These are phyloP conservation scores for Hysterangium stoloniferum DNA, from an alignment of 768 basidiomycete species.

Conservation along the genomic window DNA sequence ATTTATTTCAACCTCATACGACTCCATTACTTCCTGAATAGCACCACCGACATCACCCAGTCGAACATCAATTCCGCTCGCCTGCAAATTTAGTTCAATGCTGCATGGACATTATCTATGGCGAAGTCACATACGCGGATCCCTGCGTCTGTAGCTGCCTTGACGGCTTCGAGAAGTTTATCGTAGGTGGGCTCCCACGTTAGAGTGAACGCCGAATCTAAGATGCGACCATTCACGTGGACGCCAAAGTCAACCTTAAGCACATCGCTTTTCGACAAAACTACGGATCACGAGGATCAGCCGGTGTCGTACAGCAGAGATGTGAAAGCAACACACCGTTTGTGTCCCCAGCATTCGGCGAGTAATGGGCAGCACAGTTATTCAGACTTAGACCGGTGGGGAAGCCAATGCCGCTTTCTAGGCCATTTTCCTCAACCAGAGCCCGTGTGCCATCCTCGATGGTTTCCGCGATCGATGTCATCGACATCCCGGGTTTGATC, in stretches of 20 bases:
- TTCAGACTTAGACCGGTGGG: constrained; percentile 94
- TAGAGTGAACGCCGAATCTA: constrained; percentile 94
- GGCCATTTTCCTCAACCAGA: constrained; percentile 83
- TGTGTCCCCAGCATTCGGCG: constrained; percentile 90
- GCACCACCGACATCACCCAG: constrained; percentile 86
- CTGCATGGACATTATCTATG: background rate
- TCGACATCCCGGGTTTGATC: constrained; percentile 88
- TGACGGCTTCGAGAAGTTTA: constrained; percentile 81
- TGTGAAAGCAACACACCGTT: too few relatives aligned
- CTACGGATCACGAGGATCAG: constrained; percentile 36
- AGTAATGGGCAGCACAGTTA: constrained; percentile 93
- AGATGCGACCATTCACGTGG: constrained; percentile 91
- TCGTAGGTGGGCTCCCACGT: constrained; percentile 86
- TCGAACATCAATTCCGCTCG: constrained; percentile 93
- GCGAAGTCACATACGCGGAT: constrained; percentile 55
- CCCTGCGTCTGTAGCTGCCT: constrained; percentile 91
- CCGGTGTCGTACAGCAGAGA: too few relatives aligned
- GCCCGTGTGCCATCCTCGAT: constrained; percentile 91
- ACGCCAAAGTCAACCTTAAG: constrained; percentile 98
- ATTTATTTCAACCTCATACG: constrained; percentile 91
- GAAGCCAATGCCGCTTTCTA: constrained; percentile 87
- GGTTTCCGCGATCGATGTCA: constrained; percentile 88
- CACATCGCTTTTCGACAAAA: constrained; percentile 76
- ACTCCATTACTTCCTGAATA: constrained; percentile 99
- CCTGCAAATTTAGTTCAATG: constrained; percentile 37